Conservation (phyloP, 331 rosid genomes). For the Phaseolus coccineus region DNA sequence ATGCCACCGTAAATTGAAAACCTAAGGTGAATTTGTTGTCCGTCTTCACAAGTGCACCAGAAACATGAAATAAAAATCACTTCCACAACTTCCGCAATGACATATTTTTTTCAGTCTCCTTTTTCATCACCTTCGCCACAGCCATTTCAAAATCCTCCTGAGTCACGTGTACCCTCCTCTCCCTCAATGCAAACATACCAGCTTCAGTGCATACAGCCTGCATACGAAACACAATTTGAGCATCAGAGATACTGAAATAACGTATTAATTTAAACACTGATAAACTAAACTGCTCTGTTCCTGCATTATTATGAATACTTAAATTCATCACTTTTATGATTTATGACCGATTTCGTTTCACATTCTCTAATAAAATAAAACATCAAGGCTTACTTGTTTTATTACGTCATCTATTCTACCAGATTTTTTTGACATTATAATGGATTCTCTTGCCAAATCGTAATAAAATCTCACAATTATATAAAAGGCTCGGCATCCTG, state of each 20-base stretch:
- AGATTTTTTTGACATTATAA: background rate
- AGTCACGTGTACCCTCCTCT: constrained; percentile 94
- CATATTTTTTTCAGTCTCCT: constrained; percentile 95
- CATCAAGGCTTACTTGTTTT: background rate
- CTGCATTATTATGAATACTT: background rate
- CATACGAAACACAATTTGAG: background rate
- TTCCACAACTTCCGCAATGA: constrained; percentile 84
- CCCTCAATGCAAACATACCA: constrained; percentile 98
- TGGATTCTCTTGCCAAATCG: background rate
- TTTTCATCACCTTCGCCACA: constrained; percentile 98
- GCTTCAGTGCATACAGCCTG: constrained; percentile 99
- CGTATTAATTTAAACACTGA: background rate
- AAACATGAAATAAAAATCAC: constrained; percentile 46
- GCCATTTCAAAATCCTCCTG: constrained; percentile 99
- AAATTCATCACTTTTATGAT: background rate
- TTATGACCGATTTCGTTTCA: background rate
- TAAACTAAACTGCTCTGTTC: background rate
- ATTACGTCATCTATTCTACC: background rate
- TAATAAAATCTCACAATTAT: background rate
- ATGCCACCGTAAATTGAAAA: constrained; percentile 25
- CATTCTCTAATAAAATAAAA: background rate
- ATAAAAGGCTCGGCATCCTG: background rate
- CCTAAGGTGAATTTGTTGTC: constrained; percentile 26
- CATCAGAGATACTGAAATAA: background rate
- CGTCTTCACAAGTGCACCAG: constrained; percentile 24